Evolutionary conservation across 768 basidiomycete genomes (phyloP).

Genomic region (Pleurotus pulmonarius): DNA sequence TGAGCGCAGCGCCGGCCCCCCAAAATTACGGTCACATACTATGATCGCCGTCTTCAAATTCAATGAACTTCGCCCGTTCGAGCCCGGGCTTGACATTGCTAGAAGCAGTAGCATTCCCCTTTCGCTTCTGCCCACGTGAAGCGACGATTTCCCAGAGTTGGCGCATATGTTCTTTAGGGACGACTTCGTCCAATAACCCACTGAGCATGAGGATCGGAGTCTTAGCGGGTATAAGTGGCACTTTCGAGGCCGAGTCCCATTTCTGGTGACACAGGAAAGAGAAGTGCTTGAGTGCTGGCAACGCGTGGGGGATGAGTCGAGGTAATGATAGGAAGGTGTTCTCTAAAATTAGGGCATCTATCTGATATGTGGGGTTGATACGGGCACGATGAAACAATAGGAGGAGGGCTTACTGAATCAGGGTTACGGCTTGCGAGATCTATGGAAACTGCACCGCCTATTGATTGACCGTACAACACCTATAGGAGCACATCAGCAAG

Average conservation of each 20-base stretch:
- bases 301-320: conserved; percentile 71
- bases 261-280: conserved; percentile 82
- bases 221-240: conserved; percentile 55
- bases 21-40: conserved; percentile 32
- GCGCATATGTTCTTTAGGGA: conserved; percentile 75
- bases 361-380: conserved; percentile 32
- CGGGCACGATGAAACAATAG: too few species aligned
- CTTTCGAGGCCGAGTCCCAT: conserved; percentile 76
- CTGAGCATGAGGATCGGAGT: conserved; percentile 83
- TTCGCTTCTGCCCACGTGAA: conserved; percentile 43
- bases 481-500: conserved; percentile 17
- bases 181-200: conserved; percentile 68
- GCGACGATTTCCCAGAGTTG: conserved; percentile 65
- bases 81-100: conserved; percentile 41
- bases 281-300: conserved; percentile 71
- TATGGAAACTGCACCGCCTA: conserved; percentile 91
- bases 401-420: conserved; percentile 42
- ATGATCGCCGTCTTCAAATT: conserved; percentile 52
- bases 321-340: conserved; percentile 91
- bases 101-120: conserved; percentile 17
- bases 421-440: conserved; percentile 82
- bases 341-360: conserved; percentile 80
- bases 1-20: not conserved
- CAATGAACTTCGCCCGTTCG: conserved; percentile 52
- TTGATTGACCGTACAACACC: conserved; percentile 82